These are phyloP conservation scores for Ophiostoma ulmi DNA, from an alignment of 2,329 filamentous ascomycete genomes.

Conservation along the genomic window DNA sequence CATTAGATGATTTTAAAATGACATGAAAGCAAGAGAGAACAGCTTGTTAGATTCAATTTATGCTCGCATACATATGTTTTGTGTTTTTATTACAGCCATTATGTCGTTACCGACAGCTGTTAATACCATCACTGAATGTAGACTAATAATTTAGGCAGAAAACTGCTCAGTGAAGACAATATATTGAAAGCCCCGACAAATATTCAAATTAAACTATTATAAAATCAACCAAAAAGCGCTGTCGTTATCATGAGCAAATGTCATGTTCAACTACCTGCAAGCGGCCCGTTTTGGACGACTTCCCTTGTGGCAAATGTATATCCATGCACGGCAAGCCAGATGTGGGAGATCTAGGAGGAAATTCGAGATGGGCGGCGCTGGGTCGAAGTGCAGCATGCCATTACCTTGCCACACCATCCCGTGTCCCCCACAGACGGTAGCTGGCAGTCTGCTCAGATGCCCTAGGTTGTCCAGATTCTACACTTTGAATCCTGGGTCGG, in stretches of 20 bases:
- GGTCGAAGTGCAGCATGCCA: neutral
- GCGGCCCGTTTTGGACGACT: neutral
- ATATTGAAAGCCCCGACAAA: neutral
- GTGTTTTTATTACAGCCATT: neutral
- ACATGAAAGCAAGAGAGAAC: neutral
- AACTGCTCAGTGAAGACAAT: neutral
- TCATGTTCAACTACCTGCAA: neutral
- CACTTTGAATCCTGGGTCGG: neutral
- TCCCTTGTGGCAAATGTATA: conserved; percentile 4
- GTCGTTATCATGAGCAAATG: conserved; percentile 1
- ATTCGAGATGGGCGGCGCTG: neutral
- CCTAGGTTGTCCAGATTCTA: neutral
- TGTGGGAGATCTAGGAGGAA: neutral
- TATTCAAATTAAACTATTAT: neutral
- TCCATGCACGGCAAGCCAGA: neutral
- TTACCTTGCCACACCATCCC: neutral
- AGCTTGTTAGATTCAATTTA: neutral
- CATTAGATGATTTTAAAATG: neutral
- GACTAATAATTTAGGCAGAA: neutral
- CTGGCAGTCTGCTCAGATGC: neutral
- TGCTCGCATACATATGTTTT: neutral
- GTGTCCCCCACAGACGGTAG: conserved; percentile 3
- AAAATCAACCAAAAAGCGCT: neutral
- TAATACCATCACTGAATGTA: neutral
- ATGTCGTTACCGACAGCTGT: neutral